These are phyloP conservation scores for Chaetoscypha palmicola DNA, from an alignment of 2,329 filamentous ascomycete species.

Conservation along the genomic window DNA sequence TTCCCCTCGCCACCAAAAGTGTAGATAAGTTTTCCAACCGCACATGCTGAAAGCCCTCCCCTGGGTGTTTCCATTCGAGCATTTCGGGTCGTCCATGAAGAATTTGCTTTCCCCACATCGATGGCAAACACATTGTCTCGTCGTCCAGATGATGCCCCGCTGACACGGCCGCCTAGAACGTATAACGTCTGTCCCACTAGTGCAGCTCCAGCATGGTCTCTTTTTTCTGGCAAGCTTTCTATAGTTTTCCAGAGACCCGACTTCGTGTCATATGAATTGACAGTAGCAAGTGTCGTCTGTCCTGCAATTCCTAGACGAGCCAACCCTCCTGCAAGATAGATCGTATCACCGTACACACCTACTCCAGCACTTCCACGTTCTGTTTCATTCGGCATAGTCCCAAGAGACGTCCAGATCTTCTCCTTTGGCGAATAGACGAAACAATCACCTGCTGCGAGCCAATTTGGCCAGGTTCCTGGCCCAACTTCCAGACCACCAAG, in stretches of 20 bases:
- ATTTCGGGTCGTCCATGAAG: slow-evolving; percentile 22
- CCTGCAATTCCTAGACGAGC: slow-evolving; percentile 7
- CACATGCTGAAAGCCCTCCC: slow-evolving; percentile 29
- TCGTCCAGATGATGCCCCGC: slow-evolving; percentile 28
- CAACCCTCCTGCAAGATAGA: slow-evolving; percentile 36
- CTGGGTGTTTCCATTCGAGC: slow-evolving; percentile 34
- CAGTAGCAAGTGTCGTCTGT: slow-evolving; percentile 1
- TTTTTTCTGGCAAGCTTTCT: slow-evolving; percentile 30
- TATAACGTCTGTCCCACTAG: slow-evolving; percentile 33
- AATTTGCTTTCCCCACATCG: slow-evolving; percentile 23
- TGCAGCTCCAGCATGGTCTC: slow-evolving; percentile 32
- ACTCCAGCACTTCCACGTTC: slow-evolving; percentile 32
- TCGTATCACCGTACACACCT: slow-evolving; percentile 21
- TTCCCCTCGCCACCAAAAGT: slow-evolving; percentile 36
- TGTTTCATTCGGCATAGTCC: slow-evolving; percentile 24
- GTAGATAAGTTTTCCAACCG: slow-evolving; percentile 29
- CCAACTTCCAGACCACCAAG: slow-evolving; percentile 1
- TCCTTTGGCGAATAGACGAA: slow-evolving; percentile 10
- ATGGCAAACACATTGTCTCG: slow-evolving; percentile 33
- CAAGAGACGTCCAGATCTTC: slow-evolving; percentile 18
- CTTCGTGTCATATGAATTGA: slow-evolving; percentile 28
- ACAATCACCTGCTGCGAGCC: slow-evolving; percentile 8
- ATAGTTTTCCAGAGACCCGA: slow-evolving; percentile 27
- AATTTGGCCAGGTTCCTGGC: not conserved
- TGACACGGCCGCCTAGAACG: slow-evolving; percentile 19